Evolutionary conservation across 495 filamentous ascomycete species (phyloP).

Genomic region (Parathielavia appendiculata): DNA sequence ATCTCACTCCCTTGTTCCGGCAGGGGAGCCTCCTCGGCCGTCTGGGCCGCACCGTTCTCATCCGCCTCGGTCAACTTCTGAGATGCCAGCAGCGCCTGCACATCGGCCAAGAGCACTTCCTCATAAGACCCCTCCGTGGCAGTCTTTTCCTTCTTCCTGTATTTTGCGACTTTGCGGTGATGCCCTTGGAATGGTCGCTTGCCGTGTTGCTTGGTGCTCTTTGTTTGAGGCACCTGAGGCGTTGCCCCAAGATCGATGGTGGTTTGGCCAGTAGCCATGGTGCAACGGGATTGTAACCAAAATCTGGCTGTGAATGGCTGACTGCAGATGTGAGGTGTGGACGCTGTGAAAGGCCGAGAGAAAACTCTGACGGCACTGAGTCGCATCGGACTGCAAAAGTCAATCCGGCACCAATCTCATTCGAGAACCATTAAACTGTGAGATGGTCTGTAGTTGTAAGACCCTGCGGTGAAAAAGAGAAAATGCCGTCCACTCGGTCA

Average conservation of each 20-base stretch:
- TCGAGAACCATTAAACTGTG: background rate
- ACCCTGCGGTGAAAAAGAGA: background rate
- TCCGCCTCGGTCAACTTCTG: constrained; percentile 39
- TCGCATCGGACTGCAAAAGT: constrained; percentile 5
- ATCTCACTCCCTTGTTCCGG: constrained; percentile 70
- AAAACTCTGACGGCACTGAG: constrained; percentile 17
- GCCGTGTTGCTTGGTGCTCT: constrained; percentile 11
- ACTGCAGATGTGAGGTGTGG: background rate
- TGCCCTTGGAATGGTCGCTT: constrained; percentile 17
- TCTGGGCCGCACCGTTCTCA: constrained; percentile 21
- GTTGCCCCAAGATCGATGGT: constrained; percentile 2
- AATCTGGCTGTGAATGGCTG: constrained; percentile 1
- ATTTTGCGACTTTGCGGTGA: constrained; percentile 20
- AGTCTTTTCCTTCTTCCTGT: constrained; percentile 25
- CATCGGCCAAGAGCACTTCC: constrained; percentile 68
- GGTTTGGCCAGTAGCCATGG: constrained; percentile 14
- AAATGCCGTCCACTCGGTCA: background rate
- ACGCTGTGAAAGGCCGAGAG: constrained; percentile 1
- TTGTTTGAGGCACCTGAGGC: constrained; percentile 6
- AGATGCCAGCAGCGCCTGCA: constrained; percentile 57
- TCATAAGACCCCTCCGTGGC: constrained; percentile 50
- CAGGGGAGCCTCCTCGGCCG: constrained; percentile 32
- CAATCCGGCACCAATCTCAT: background rate
- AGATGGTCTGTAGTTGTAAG: constrained; percentile 1
- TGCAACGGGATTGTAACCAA: background rate